Evolutionary conservation across 768 basidiomycete genomes (phyloP).

Genomic region (Mycena crocata): DNA sequence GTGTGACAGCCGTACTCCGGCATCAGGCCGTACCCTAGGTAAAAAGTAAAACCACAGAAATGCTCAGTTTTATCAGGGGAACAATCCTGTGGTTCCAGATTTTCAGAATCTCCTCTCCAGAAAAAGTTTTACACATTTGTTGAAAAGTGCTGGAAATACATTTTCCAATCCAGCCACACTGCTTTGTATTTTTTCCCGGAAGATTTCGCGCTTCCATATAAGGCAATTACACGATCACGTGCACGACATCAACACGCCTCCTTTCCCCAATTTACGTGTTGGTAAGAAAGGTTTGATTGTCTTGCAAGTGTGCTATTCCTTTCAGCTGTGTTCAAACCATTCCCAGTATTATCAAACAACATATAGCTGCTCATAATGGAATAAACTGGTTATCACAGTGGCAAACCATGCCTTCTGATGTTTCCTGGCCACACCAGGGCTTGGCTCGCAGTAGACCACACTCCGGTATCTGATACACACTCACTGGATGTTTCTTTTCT

Average conservation of each 20-base stretch:
- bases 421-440: too few species aligned
- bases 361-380: too few species aligned
- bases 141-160: neutral
- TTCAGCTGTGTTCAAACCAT: neutral
- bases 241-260: neutral
- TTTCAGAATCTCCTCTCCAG: neutral
- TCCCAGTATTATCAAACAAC: too few species aligned
- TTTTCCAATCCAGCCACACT: neutral
- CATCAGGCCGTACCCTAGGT: neutral
- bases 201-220: constrained; percentile 8
- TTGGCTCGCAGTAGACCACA: too few species aligned
- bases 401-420: too few species aligned
- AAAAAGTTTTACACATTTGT: constrained; percentile 2
- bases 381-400: too few species aligned
- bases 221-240: constrained; percentile 1
- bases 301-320: too few species aligned
- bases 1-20: neutral
- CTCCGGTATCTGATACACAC: neutral
- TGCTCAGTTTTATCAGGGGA: neutral
- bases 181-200: neutral
- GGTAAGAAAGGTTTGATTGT: neutral
- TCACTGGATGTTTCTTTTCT: neutral
- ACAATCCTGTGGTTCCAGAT: constrained; percentile 11
- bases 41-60: constrained; percentile 5
- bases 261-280: neutral